phyloP scores from a whole-genome alignment of 2,329 filamentous ascomycete genomes.

The Fonsecaea pedrosoi region DNA sequence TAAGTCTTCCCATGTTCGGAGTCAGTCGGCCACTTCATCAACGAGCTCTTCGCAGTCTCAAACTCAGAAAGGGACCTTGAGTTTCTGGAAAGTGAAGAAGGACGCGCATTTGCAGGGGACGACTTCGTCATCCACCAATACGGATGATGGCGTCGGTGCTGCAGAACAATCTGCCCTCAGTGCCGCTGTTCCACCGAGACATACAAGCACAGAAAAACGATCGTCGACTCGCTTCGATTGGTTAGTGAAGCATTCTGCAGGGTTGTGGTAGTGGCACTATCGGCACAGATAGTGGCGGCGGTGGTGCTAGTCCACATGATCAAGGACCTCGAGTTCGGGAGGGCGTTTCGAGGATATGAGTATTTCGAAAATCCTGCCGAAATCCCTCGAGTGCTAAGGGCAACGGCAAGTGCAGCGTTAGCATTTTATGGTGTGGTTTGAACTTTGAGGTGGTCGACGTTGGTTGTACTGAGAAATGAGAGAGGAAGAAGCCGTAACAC shows the following conservation, averaged over 20 bases:
- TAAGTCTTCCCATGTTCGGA: not conserved
- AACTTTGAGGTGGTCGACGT: not conserved
- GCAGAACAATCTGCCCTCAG: not conserved
- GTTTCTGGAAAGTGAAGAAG: not conserved
- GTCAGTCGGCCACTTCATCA: not conserved
- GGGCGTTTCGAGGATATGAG: not conserved
- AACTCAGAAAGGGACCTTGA: not conserved
- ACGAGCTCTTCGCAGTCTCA: not conserved
- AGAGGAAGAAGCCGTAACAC: not conserved
- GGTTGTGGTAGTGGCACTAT: not conserved
- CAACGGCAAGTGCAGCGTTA: not conserved
- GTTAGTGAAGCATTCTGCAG: not conserved
- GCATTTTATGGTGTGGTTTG: not conserved
- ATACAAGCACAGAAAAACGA: not conserved
- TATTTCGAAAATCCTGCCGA: not conserved
- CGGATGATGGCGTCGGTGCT: not conserved
- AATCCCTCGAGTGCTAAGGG: not conserved
- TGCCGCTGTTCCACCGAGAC: not conserved
- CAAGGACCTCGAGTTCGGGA: not conserved
- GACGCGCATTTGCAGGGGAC: not conserved
- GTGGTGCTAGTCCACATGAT: not conserved
- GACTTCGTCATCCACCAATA: not conserved
- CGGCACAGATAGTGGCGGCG: not conserved
- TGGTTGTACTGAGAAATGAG: not conserved
- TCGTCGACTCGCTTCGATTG: not conserved